Conservation (phyloP, 2,329 filamentous ascomycete species). For the Arachnopeziza araneosa region DNA sequence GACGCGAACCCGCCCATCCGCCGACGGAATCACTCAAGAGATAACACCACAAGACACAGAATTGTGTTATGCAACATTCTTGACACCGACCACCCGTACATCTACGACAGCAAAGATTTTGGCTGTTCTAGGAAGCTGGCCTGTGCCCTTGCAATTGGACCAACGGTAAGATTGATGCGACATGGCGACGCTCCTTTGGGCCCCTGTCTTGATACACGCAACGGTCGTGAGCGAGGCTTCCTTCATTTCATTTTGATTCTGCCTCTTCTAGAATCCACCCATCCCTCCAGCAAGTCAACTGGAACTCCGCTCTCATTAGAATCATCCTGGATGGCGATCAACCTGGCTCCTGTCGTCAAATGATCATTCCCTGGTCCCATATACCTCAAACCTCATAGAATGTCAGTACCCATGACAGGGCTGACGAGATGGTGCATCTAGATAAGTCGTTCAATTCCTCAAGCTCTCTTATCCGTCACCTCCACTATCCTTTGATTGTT, state of each 20-base stretch:
- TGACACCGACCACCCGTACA: neutral
- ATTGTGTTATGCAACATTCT: neutral
- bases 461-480: constrained; percentile 15
- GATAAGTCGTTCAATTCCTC: constrained; percentile 21
- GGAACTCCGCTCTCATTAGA: constrained; percentile 15
- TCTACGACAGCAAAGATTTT: neutral
- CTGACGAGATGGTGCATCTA: constrained; percentile 7
- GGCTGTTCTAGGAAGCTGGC: neutral
- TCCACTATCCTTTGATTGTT: constrained; percentile 9
- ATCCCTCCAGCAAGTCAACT: neutral
- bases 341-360: constrained; percentile 32
- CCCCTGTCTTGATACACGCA: neutral
- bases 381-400: constrained; percentile 44
- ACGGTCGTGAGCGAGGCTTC: neutral
- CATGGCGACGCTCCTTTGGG: neutral
- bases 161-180: constrained; percentile 21
- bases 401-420: constrained; percentile 11
- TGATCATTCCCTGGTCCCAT: constrained; percentile 33
- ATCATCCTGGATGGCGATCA: constrained; percentile 39
- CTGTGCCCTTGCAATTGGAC: constrained; percentile 16
- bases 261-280: neutral
- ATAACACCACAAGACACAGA: neutral
- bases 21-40: neutral
- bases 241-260: neutral
- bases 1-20: neutral